Evolutionary conservation across 2,329 filamentous ascomycete genomes (phyloP).

Genomic region (Pseudogymnoascus sp.): DNA sequence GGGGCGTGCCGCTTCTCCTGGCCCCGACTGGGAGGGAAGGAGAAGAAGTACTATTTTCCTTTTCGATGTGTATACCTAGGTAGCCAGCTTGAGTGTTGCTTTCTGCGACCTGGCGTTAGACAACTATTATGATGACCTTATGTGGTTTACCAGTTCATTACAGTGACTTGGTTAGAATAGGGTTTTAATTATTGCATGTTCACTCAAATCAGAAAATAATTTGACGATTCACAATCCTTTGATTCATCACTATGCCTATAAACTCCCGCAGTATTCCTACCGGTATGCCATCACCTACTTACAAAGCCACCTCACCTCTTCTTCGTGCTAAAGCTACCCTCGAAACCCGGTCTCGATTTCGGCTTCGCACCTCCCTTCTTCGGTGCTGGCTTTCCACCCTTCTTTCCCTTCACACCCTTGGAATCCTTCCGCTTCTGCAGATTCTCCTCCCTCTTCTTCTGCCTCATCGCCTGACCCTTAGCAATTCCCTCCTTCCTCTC

Average conservation of each 20-base stretch:
- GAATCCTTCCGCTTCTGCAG: slow-evolving; percentile 66
- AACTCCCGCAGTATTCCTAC: not conserved
- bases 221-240: slow-evolving; percentile 1
- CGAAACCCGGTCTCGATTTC: slow-evolving; percentile 47
- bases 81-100: slow-evolving; percentile 7
- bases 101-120: slow-evolving; percentile 6
- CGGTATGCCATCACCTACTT: slow-evolving; percentile 2
- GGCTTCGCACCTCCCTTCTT: slow-evolving; percentile 40
- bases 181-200: not conserved
- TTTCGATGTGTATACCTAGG: slow-evolving; percentile 5
- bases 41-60: slow-evolving; percentile 6
- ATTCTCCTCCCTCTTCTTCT: slow-evolving; percentile 76
- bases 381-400: slow-evolving; percentile 42
- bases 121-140: slow-evolving; percentile 5
- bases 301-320: slow-evolving; percentile 15
- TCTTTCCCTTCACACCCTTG: slow-evolving; percentile 57
- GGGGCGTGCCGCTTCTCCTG: not conserved
- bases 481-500: slow-evolving; percentile 65
- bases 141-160: not conserved
- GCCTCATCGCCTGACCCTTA: slow-evolving; percentile 68
- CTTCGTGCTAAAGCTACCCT: slow-evolving; percentile 39
- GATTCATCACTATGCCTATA: slow-evolving; percentile 4
- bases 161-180: not conserved
- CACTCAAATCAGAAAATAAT: not conserved
- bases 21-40: not conserved